phyloP scores from a whole-genome alignment of 2,329 filamentous ascomycete genomes.

The Colletotrichum filicis region DNA sequence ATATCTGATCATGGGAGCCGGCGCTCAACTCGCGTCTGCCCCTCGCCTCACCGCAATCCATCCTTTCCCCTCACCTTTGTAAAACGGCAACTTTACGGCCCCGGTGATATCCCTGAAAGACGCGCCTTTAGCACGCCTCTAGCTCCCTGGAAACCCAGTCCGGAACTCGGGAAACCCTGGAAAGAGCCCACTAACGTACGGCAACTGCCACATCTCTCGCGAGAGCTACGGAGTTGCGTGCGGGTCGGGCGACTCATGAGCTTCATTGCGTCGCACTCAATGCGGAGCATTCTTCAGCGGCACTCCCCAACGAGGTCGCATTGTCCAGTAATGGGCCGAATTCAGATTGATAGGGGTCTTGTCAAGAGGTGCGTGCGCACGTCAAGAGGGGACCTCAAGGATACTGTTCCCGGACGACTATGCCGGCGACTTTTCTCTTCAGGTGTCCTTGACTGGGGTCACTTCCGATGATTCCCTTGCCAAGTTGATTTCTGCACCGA shows the following conservation, averaged over 20 bases:
- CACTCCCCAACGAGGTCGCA: neutral
- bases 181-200: neutral
- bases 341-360: neutral
- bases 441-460: neutral
- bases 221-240: neutral
- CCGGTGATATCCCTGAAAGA: conserved; percentile 6
- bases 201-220: conserved; percentile 11
- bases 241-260: conserved; percentile 19
- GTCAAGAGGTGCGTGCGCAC: neutral
- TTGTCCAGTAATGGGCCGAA: conserved; percentile 18
- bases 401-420: neutral
- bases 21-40: neutral
- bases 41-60: neutral
- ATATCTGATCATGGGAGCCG: neutral
- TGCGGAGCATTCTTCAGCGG: conserved; percentile 27
- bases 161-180: conserved; percentile 29
- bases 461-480: neutral
- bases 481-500: neutral
- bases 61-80: neutral
- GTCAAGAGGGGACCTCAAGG: neutral
- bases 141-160: neutral
- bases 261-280: neutral
- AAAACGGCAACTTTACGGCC: neutral
- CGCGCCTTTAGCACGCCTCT: neutral
- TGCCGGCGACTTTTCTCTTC: neutral